Evolutionary conservation across 164 flowering plant species (phyloP).

Genomic region (Piper longum): DNA sequence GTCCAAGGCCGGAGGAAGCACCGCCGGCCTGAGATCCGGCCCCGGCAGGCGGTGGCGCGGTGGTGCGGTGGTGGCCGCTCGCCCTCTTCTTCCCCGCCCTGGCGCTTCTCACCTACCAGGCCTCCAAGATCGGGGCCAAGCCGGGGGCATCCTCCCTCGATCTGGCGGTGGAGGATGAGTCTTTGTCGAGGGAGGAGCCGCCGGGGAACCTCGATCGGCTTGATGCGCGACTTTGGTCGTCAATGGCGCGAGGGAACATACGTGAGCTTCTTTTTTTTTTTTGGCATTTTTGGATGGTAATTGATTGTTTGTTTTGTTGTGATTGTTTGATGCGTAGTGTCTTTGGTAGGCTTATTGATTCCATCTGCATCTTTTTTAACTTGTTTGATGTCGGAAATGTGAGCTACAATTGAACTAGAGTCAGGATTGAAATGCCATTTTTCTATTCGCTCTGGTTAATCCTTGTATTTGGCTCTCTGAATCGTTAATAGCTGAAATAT

Average conservation of each 20-base stretch:
- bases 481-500: no score
- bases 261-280: slow-evolving; percentile 4
- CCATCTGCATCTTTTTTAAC: no score
- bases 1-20: slow-evolving; percentile 48
- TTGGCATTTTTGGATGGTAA: no score
- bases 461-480: no score
- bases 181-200: slow-evolving; percentile 1
- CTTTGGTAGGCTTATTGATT: no score
- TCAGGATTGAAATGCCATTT: no score
- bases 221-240: slow-evolving; percentile 32
- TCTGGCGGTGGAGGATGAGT: neutral
- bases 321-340: neutral
- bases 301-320: neutral
- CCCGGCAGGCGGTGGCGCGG: slow-evolving; percentile 10
- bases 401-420: no score
- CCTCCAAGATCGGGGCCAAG: slow-evolving; percentile 24
- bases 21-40: slow-evolving; percentile 28
- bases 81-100: slow-evolving; percentile 31
- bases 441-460: no score
- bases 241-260: slow-evolving; percentile 55
- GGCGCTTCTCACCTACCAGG: slow-evolving; percentile 39
- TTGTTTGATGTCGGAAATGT: no score
- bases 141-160: slow-evolving; percentile 5
- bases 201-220: slow-evolving; percentile 47
- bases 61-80: slow-evolving; percentile 44